Base-by-base conservation (phyloP, 1,139 yeast species). In the Taphrina communis region DNA sequence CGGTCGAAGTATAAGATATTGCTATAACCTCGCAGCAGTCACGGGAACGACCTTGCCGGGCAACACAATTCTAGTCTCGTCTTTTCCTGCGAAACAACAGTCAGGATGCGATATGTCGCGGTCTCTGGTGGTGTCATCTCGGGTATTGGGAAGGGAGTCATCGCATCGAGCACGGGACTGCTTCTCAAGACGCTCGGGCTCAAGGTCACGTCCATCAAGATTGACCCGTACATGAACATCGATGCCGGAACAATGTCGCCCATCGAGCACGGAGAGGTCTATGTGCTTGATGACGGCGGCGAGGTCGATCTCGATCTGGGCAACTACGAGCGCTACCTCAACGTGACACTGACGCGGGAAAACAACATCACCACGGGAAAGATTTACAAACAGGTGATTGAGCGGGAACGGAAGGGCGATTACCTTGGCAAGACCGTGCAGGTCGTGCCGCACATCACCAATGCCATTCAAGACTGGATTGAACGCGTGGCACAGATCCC, bases 161-260 rank as follows among this genome's bases (percentile, higher is more conserved):
- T 93, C 72, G 96, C 99, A 71, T 92, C 98, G 51, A 91, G 97
- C 70, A 94, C 99, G 39, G 99, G 99, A 71, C 86, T 95, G 80
- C 81, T 94, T 74, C 85, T 95, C 80, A 95, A 95, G 81, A 93
- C 99, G 68, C 81, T 91, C 73, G 99, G 99, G 69, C 84, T 89
- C 76, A 88, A 96, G 78, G 99, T 93, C 72, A 93, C 99, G 6
- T 92, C 98, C 17, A 94, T 95, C 82, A 94, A 94, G 80, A 94
- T 94, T 77, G 99, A 94, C 82, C 99, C 99, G 57, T 94, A 94
- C 81, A 90, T 94, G 96, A 94, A 94, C 81, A 91, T 94, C 74
- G 99, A 94, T 81, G 99, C 99, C 60, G 99, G 99, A 75, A 94
- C 99, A 68, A 94, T 94, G 99, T 90, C 97, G 57, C 99, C 99